These are phyloP conservation scores for Xerocomus spinulosus DNA, from an alignment of 768 basidiomycete genomes.

Conservation along the genomic window DNA sequence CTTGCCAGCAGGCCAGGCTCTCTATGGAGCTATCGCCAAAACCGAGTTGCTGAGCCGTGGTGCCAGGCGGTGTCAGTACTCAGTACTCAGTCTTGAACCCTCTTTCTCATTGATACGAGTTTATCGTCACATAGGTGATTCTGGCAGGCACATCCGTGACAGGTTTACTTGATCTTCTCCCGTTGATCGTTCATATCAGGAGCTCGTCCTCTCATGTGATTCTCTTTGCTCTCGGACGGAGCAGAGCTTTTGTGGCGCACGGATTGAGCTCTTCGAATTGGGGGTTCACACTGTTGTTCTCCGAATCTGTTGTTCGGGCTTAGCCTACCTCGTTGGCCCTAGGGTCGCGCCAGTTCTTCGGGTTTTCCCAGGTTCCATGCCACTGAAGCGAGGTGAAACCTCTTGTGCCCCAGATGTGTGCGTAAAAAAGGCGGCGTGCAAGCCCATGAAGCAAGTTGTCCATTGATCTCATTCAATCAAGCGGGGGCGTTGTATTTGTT, in stretches of 20 bases:
- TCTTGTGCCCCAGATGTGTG: neutral
- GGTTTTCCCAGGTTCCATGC: constrained; percentile 14
- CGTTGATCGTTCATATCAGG: constrained; percentile 4
- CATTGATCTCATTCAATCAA: neutral
- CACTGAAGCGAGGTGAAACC: constrained; percentile 3
- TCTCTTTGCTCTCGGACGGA: neutral
- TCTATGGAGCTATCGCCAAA: constrained; percentile 14
- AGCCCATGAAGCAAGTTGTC: too few species aligned
- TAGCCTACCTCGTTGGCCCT: neutral
- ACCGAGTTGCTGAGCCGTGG: constrained; percentile 9
- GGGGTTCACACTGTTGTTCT: neutral
- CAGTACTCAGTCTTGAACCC: too few species aligned
- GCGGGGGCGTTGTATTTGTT: too few species aligned
- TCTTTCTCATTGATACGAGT: constrained; percentile 9
- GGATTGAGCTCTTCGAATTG: neutral
- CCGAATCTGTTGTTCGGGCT: neutral
- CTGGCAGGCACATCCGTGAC: constrained; percentile 2
- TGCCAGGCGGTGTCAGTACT: constrained; percentile 10
- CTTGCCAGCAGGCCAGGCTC: neutral
- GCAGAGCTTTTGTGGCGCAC: constrained; percentile 1
- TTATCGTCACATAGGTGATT: neutral
- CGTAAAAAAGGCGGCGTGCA: neutral
- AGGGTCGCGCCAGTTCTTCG: constrained; percentile 3
- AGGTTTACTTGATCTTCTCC: neutral
- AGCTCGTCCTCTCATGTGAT: neutral